Base-by-base conservation (phyloP, 2,329 filamentous ascomycete species). In the Penicillium sp. region DNA sequence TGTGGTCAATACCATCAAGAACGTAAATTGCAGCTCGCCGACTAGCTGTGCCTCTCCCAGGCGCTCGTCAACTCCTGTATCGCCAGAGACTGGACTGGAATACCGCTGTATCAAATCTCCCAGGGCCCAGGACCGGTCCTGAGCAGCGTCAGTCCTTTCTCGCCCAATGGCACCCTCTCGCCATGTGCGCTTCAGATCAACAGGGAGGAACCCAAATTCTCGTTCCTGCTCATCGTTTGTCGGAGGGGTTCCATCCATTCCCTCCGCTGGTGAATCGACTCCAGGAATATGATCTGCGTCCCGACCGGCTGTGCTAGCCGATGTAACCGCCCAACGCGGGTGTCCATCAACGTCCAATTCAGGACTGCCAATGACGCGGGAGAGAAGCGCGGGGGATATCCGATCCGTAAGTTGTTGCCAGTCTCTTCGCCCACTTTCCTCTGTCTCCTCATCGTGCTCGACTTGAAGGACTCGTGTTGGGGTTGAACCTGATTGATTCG, bases 121-220 rank as follows among this genome's bases (percentile, higher is more conserved):
- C 17, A 84, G 61, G 14, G 77, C 77, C 80, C 80, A 84, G 2
- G 76, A 79, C 18, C 77, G 71, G 57, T 84, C 80, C 53, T 77
- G 71, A 4, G 80, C 80, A 20, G 75, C 78, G 48, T 82, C 75
- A 8, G 79, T 83, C 19, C 80, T 69, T 54, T 81, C 79, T 5
- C 78, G 67, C 1, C 80, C 80, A 7, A 80, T 76, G 7, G 80
- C 79, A 1, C 77, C 79, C 35, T 73, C 68, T 17, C 76, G 70
- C 80, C 80, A 84, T 2, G 80, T 83, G 51, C 71, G 71, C 58
- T 78, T 80, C 28, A 83, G 61, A 45, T 84, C 73, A 38, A 84
- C 68, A 0, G 77, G 76, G 3, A 83, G 58, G 44, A 83, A 76
- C 1, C 62, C 62, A 11, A 84, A 67, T 26, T 75, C 71, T 18